Evolutionary conservation across 768 basidiomycete genomes (phyloP), one percentile per base, ranked within the genome.

Genomic region (Suillus alpinus): DNA sequence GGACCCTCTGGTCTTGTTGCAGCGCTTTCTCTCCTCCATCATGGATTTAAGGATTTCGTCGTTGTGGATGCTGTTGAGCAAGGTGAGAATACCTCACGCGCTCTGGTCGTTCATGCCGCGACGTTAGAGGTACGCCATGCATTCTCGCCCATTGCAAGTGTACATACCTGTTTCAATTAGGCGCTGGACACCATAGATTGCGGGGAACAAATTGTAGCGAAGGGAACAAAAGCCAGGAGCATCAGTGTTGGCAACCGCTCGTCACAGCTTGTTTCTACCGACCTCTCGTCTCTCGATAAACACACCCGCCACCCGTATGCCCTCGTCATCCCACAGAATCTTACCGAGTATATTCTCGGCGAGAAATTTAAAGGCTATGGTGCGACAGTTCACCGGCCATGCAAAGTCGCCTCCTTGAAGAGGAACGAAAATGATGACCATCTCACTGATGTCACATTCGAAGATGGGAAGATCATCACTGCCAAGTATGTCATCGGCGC

Each of bases 401-500:
- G 75, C 60, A 81, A 75, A 63, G 78, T 76, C 13, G 65, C 76
- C 5, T 76, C 75, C n/a, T 58, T 83, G 57, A 71, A 68, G 57
- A 62, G 65, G 7, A 76, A 72, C 47, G 58, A 62, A 8, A 61
- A 64, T n/a, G 69, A 77, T 36, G 10, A 58, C 13, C 67, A 67
- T 12, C 29, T 78, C 13, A 73, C 67, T 7, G 74, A 80, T 14
- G 81, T 81, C n/a, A 64, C 68, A 0, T 83, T 85, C 62, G 80
- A 83, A 34, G 74, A 76, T 49, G 83, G 83, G 4, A 74, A 74
- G 39, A 66, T 71, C 13, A 75, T 84, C 40, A 74, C 68, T 3
- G 68, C 83, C 14, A 76, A 74, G 37, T 83, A 82, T 66, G 77
- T 84, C 5, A 64, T 84, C 36, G 83, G 80, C 26, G 82, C 83